phyloP scores from a whole-genome alignment of 2,329 filamentous ascomycete genomes.

The Elsinoe necatrix region DNA sequence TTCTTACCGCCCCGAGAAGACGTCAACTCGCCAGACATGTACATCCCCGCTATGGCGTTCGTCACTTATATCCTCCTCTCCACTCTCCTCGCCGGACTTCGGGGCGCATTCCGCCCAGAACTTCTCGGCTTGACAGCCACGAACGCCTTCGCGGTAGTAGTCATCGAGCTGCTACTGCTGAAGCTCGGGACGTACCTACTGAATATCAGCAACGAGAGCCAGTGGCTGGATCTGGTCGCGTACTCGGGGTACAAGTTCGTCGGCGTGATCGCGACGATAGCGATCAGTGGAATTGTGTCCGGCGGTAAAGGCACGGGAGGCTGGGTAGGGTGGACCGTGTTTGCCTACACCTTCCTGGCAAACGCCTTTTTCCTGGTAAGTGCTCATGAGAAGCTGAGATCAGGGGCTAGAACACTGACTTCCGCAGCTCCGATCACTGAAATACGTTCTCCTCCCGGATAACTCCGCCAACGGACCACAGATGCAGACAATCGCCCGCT shows the following conservation, averaged over 20 bases:
- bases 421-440: constrained; percentile 74
- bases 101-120: constrained; percentile 89
- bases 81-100: constrained; percentile 78
- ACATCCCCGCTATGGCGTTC: constrained; percentile 96
- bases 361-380: constrained; percentile 91
- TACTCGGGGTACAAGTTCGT: constrained; percentile 99
- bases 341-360: constrained; percentile 83
- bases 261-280: constrained; percentile 82
- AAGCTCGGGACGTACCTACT: constrained; percentile 91
- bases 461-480: constrained; percentile 53
- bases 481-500: constrained; percentile 66
- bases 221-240: constrained; percentile 85
- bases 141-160: constrained; percentile 70
- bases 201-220: constrained; percentile 86
- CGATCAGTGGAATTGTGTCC: constrained; percentile 68
- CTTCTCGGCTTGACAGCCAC: constrained; percentile 83
- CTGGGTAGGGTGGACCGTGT: constrained; percentile 81
- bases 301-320: constrained; percentile 74
- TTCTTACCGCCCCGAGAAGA: constrained; percentile 92
- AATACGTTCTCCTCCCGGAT: constrained; percentile 87
- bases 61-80: constrained; percentile 96
- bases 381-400: constrained; percentile 18
- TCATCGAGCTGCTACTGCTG: constrained; percentile 80
- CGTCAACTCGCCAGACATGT: constrained; percentile 98
- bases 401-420: background rate